Evolutionary conservation across 108 stramenopile species (phyloP).

Genomic region (Halocafeteria seosinensis): DNA sequence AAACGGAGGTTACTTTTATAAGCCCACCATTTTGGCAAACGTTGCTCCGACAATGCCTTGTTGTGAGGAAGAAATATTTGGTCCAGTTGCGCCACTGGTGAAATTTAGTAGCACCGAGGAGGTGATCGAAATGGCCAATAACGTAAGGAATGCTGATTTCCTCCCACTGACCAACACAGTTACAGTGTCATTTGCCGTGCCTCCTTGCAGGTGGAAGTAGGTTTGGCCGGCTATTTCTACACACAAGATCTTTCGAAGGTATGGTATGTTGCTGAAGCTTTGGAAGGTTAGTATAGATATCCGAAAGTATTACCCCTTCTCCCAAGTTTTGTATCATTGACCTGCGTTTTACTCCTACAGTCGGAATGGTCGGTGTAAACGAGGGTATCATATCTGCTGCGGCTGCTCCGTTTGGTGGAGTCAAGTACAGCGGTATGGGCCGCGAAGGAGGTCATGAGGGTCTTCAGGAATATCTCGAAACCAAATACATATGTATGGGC

Average conservation of each 20-base stretch:
- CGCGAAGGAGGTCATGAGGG: constrained; percentile 74
- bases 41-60: constrained; percentile 25
- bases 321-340: neutral
- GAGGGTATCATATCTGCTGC: constrained; percentile 59
- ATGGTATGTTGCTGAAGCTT: constrained; percentile 16
- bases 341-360: no score
- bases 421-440: constrained; percentile 87
- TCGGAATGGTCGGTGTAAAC: constrained; percentile 63
- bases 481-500: constrained; percentile 49
- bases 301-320: neutral
- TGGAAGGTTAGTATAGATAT: constrained; percentile 56
- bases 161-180: no score
- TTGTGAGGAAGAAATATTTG: constrained; percentile 47
- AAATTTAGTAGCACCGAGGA: constrained; percentile 33
- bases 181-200: no score
- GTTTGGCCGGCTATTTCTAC: constrained; percentile 35
- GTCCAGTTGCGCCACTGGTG: constrained; percentile 33
- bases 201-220: no score
- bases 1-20: constrained; percentile 49
- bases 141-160: no score
- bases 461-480: constrained; percentile 72
- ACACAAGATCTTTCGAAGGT: constrained; percentile 16
- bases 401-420: constrained; percentile 78
- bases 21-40: constrained; percentile 64
- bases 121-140: constrained; percentile 32